Evolutionary conservation across 2,329 filamentous ascomycete species (phyloP), one percentile per base, ranked within the genome.

Genomic region (Reticulascus tulasneorum): DNA sequence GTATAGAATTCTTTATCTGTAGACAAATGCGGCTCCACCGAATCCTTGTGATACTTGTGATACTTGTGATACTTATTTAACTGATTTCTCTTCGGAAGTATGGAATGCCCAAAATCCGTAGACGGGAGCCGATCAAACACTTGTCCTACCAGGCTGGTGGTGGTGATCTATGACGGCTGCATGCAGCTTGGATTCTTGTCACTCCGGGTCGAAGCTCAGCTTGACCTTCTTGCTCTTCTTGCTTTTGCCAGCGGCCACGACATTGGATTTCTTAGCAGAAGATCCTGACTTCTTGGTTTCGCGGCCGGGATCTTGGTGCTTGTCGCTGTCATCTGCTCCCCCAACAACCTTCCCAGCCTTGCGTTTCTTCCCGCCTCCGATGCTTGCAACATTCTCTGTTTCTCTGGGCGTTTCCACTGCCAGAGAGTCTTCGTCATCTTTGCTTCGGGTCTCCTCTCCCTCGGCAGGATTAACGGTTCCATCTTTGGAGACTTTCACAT

Each of bases 141-240:
- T n/a, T n/a, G n/a, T n/a, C n/a, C n/a, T n/a, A n/a, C n/a, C n/a
- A n/a, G n/a, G n/a, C 12, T 38, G 20, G 18, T 22, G 30, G 26
- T 29, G n/a, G n/a, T n/a, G n/a, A n/a, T n/a, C n/a, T n/a, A n/a
- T n/a, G n/a, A n/a, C n/a, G n/a, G n/a, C n/a, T n/a, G n/a, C n/a
- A n/a, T n/a, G n/a, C n/a, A n/a, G n/a, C n/a, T n/a, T n/a, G n/a
- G n/a, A n/a, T n/a, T n/a, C n/a, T n/a, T 28, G 18, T 47, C 33
- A 42, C 31, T 48, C 38, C 18, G 37, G 38, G 42, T 54, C 48
- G 29, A 84, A 84, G 56, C 79, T 84, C 29, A 84, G 62, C 62
- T 83, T 83, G 41, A 84, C 75, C 62, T 82, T 82, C 58, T 77
- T 77, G 5, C 66, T 61, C 57, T 73, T 73, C 54, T 79, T 78